Conservation (phyloP, 2,329 filamentous ascomycete genomes). For the Paracoccidioides brasiliensis region DNA sequence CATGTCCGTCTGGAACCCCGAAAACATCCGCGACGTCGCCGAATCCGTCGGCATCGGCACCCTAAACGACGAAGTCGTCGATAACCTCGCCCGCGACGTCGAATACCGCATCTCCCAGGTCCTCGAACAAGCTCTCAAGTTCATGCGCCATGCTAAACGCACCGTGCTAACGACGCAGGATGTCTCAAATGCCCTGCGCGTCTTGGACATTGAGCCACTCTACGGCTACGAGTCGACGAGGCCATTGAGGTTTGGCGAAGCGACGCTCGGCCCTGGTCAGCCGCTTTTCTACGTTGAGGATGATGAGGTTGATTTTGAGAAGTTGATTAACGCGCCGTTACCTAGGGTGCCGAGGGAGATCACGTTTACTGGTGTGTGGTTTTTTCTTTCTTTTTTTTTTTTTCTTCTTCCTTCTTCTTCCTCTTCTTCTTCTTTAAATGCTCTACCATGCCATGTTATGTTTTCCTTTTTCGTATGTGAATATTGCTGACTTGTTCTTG, state of each 20-base stretch:
- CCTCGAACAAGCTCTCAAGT: slow-evolving; percentile 83
- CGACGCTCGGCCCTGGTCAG: slow-evolving; percentile 82
- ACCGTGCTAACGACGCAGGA: slow-evolving; percentile 83
- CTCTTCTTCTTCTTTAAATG: too few species aligned
- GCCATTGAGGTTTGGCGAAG: slow-evolving; percentile 82
- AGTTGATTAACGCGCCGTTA: slow-evolving; percentile 89
- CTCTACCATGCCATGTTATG: too few species aligned
- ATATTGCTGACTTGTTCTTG: slow-evolving; percentile 4
- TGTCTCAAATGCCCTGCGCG: slow-evolving; percentile 68
- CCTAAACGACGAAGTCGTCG: slow-evolving; percentile 72
- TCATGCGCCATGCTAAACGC: slow-evolving; percentile 83
- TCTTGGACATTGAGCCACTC: slow-evolving; percentile 84
- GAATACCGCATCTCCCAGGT: slow-evolving; percentile 92
- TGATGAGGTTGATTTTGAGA: slow-evolving; percentile 97
- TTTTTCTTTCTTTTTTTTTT: neutral
- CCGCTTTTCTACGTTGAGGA: slow-evolving; percentile 96
- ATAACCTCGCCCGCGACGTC: slow-evolving; percentile 80
- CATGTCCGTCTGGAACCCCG: slow-evolving; percentile 78
- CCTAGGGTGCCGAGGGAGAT: slow-evolving; percentile 91
- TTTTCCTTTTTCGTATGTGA: neutral
- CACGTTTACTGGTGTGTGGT: slow-evolving; percentile 63
- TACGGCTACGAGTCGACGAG: slow-evolving; percentile 93
- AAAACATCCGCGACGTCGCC: slow-evolving; percentile 90
- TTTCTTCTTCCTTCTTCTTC: neutral
- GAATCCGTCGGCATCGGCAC: slow-evolving; percentile 82